Percentiles rank a stretch among this genome's conserved stretches.
Evolutionary conservation across 73 alveolate species (phyloP).

Genomic region (Paramecium pentaurelia): DNA sequence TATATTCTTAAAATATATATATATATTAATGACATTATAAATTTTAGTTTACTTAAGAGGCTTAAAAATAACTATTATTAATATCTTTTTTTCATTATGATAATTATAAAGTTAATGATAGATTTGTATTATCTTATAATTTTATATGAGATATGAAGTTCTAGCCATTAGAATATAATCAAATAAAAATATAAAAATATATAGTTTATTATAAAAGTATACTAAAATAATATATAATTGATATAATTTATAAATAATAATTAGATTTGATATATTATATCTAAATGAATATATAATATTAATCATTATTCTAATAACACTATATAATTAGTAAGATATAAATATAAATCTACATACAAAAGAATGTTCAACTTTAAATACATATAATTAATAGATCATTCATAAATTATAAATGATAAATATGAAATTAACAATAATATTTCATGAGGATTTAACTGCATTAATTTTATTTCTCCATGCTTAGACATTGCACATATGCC

Average conservation of each 20-base stretch:
- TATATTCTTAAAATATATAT: neutral
- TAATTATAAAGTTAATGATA: neutral
- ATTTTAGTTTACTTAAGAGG: neutral
- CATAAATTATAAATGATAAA: neutral
- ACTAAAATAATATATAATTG: no score
- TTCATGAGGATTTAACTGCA: neutral
- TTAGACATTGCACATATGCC: conserved; percentile 44
- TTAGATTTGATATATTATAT: no score
- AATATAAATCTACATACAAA: no score
- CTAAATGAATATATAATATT: no score
- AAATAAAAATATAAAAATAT: no score
- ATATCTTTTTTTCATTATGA: no score
- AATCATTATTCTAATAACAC: no score
- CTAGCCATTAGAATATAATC: neutral
- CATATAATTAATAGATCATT: neutral
- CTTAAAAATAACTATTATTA: neutral
- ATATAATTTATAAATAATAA: no score
- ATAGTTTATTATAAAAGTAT: no score
- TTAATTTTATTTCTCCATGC: conserved; percentile 23
- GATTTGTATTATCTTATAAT: neutral
- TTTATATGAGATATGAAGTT: neutral
- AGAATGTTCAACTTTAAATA: no score
- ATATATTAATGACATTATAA: no score
- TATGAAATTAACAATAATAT: neutral
- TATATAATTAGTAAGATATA: no score